phyloP scores from a whole-genome alignment of 306 rosid genomes.

The Dryas drummondii region DNA sequence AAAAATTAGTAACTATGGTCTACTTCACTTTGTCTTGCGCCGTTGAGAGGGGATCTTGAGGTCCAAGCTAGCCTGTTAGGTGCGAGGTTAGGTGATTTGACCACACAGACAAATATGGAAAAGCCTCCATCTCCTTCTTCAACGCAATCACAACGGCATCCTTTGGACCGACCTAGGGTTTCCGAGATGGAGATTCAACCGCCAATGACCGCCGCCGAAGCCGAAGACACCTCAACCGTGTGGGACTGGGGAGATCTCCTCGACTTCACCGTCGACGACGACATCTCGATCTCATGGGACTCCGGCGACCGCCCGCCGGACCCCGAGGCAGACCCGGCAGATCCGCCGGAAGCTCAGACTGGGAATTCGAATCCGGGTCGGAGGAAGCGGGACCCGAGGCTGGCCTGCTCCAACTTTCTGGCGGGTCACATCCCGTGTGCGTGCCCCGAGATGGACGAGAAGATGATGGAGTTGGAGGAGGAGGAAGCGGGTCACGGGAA shows the following conservation, averaged over 20 bases:
- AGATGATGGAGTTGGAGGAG: conserved; percentile 46
- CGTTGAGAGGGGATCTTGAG: conserved; percentile 7
- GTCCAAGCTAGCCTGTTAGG: neutral
- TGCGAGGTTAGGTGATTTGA: neutral
- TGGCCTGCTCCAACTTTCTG: conserved; percentile 74
- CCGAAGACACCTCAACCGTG: conserved; percentile 23
- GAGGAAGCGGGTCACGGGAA: conserved; percentile 61
- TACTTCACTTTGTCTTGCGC: neutral
- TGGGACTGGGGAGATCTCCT: conserved; percentile 69
- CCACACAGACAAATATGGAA: conserved; percentile 9
- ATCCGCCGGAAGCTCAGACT: neutral
- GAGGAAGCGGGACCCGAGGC: conserved; percentile 90
- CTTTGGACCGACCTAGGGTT: neutral
- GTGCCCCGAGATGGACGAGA: conserved; percentile 83
- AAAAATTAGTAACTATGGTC: neutral
- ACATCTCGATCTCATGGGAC: conserved; percentile 28
- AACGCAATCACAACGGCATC: conserved; percentile 1
- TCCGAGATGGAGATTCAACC: conserved; percentile 39
- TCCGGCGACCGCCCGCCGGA: conserved; percentile 4
- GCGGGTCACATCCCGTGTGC: conserved; percentile 95
- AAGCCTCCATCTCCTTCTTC: conserved; percentile 6
- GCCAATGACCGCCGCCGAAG: conserved; percentile 32
- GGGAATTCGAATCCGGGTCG: conserved; percentile 18
- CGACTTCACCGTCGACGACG: conserved; percentile 46
- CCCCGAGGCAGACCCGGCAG: conserved; percentile 4